A percentile compares a stretch with the other conserved stretches of the same genome.
These are phyloP conservation scores for Aspergillus calidoustus DNA, from an alignment of 2,329 filamentous ascomycete genomes.

Conservation along the genomic window DNA sequence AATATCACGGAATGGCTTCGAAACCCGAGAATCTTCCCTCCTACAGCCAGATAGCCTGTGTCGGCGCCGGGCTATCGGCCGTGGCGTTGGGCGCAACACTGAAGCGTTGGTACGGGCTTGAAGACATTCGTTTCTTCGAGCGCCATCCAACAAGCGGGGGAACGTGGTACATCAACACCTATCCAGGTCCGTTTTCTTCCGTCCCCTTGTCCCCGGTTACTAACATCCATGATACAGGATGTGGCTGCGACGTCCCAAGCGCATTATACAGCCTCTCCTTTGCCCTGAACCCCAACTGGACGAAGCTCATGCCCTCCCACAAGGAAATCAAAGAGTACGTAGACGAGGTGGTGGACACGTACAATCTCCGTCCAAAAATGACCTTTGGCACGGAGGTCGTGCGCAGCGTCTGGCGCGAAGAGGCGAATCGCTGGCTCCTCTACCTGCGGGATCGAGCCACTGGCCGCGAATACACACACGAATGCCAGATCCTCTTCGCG, in stretches of 20 bases:
- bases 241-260: conserved; percentile 58
- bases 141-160: conserved; percentile 60
- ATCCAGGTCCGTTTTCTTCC: conserved; percentile 49
- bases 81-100: conserved; percentile 64
- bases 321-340: conserved; percentile 57
- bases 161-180: conserved; percentile 66
- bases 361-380: conserved; percentile 43
- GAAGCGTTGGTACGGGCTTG: conserved; percentile 60
- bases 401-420: conserved; percentile 53
- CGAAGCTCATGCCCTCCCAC: conserved; percentile 52
- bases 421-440: conserved; percentile 54
- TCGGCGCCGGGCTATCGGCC: conserved; percentile 65
- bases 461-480: conserved; percentile 37
- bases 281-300: conserved; percentile 56
- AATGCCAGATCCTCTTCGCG: conserved; percentile 56
- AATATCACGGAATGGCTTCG: not conserved
- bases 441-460: conserved; percentile 30
- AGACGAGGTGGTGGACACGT: conserved; percentile 53
- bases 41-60: conserved; percentile 36
- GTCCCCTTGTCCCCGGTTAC: conserved; percentile 8
- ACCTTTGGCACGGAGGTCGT: conserved; percentile 22
- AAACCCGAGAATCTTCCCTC: conserved; percentile 16
- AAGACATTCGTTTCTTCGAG: conserved; percentile 65
- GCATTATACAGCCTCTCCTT: conserved; percentile 62
- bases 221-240: conserved; percentile 34